Conservation (phyloP, 2,329 filamentous ascomycete genomes). For the Fusarium citri region DNA sequence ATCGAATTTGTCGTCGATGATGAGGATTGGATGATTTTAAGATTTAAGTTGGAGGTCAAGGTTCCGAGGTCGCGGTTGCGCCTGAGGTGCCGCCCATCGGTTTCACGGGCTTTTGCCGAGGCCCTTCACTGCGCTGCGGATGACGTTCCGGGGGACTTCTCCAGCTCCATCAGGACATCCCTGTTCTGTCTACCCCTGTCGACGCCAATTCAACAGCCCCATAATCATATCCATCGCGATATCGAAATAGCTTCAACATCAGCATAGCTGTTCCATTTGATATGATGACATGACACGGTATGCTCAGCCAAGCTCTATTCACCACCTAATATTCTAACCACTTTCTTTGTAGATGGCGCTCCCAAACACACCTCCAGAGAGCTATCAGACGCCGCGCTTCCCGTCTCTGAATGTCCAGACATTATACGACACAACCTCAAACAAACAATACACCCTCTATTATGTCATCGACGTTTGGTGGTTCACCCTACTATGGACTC, state of each 20-base stretch:
- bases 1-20: not conserved
- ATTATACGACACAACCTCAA: constrained; percentile 57
- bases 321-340: constrained; percentile 20
- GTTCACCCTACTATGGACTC: constrained; percentile 88
- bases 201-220: constrained; percentile 32
- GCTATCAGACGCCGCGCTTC: constrained; percentile 77
- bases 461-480: constrained; percentile 83
- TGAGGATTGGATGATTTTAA: constrained; percentile 10
- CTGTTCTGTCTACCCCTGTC: constrained; percentile 32
- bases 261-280: constrained; percentile 13
- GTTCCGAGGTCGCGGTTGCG: constrained; percentile 37
- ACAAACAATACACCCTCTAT: constrained; percentile 72
- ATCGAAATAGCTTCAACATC: constrained; percentile 12
- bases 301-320: not conserved
- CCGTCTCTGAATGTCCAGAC: constrained; percentile 83
- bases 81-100: constrained; percentile 22
- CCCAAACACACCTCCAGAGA: constrained; percentile 52
- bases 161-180: constrained; percentile 11
- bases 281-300: constrained; percentile 46
- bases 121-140: constrained; percentile 28
- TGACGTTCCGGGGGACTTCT: constrained; percentile 41
- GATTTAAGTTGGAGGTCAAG: not conserved
- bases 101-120: constrained; percentile 47
- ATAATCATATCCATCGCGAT: constrained; percentile 26
- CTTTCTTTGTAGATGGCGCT: constrained; percentile 40